Percentiles rank a stretch among this genome's conserved stretches.
These are phyloP conservation scores for Yarrowia sp. DNA, from an alignment of 805 yeast species.

Conservation along the genomic window DNA sequence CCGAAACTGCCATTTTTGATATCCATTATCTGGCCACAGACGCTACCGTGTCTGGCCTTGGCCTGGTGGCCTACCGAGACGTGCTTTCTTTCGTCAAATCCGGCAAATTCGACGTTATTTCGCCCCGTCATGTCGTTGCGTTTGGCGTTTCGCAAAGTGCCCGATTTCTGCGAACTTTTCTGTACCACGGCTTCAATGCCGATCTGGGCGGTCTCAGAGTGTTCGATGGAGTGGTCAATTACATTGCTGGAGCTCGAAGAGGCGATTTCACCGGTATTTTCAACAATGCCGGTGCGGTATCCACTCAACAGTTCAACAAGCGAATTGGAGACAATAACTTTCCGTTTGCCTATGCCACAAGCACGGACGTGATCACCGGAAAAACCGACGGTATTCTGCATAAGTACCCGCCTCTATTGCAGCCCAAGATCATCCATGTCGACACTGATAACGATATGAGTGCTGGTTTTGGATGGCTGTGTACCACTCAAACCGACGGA, in stretches of 20 bases:
- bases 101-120: neutral
- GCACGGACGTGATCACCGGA: slow-evolving; percentile 1
- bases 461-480: slow-evolving; percentile 32
- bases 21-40: slow-evolving; percentile 27
- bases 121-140: slow-evolving; percentile 10
- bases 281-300: slow-evolving; percentile 27
- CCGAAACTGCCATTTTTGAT: slow-evolving; percentile 30
- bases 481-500: slow-evolving; percentile 31
- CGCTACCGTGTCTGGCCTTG: slow-evolving; percentile 22
- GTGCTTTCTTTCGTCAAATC: neutral
- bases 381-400: slow-evolving; percentile 16
- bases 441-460: slow-evolving; percentile 37
- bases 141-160: slow-evolving; percentile 37
- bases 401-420: slow-evolving; percentile 13
- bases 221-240: slow-evolving; percentile 32
- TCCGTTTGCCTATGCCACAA: slow-evolving; percentile 30
- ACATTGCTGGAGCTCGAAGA: slow-evolving; percentile 38
- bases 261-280: slow-evolving; percentile 17
- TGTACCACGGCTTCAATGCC: slow-evolving; percentile 30
- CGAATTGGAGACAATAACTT: slow-evolving; percentile 37
- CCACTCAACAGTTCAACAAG: slow-evolving; percentile 37
- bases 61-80: slow-evolving; percentile 28
- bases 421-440: slow-evolving; percentile 39
- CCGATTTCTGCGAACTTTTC: slow-evolving; percentile 24
- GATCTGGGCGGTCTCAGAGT: slow-evolving; percentile 23